These are phyloP conservation scores for Symbiodinium pilosum DNA, from an alignment of 73 alveolate genomes.

Conservation along the genomic window DNA sequence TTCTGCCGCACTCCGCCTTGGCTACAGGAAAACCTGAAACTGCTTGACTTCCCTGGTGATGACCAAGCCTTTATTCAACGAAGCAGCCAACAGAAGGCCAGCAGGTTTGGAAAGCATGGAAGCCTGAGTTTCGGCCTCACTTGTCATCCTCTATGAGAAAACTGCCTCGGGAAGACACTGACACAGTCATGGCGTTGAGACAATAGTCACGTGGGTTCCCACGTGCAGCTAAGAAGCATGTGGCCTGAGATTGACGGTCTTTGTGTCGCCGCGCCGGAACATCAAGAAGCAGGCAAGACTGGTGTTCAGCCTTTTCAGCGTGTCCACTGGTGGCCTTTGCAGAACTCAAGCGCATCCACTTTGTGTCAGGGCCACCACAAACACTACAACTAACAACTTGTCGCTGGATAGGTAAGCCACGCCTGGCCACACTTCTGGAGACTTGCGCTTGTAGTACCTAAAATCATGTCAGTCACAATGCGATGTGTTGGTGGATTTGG, in stretches of 20 bases:
- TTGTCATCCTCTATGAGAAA: neutral
- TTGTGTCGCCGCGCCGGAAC: conserved; percentile 38
- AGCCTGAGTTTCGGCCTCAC: neutral
- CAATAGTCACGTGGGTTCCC: too few relatives aligned
- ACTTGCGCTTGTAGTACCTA: too few relatives aligned
- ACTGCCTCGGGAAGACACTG: neutral
- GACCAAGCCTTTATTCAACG: neutral
- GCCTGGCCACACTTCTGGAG: too few relatives aligned
- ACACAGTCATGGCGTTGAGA: neutral
- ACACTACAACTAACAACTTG: too few relatives aligned
- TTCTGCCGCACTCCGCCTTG: neutral
- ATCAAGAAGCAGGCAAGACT: conserved; percentile 48
- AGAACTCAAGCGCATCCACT: too few relatives aligned
- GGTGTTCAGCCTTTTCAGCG: too few relatives aligned
- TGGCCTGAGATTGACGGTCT: conserved; percentile 49
- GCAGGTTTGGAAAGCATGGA: neutral
- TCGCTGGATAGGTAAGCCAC: too few relatives aligned
- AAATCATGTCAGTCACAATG: too few relatives aligned
- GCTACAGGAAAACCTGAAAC: neutral
- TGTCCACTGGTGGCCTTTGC: too few relatives aligned
- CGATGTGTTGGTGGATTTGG: too few relatives aligned
- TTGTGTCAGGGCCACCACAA: too few relatives aligned
- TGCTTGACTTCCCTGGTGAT: neutral
- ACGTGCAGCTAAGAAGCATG: conserved; percentile 18
- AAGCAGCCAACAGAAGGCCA: neutral